Percentiles rank a stretch among this genome's conserved stretches.
Evolutionary conservation across 2,329 filamentous ascomycete genomes (phyloP).

Genomic region (Venturia carpophila): DNA sequence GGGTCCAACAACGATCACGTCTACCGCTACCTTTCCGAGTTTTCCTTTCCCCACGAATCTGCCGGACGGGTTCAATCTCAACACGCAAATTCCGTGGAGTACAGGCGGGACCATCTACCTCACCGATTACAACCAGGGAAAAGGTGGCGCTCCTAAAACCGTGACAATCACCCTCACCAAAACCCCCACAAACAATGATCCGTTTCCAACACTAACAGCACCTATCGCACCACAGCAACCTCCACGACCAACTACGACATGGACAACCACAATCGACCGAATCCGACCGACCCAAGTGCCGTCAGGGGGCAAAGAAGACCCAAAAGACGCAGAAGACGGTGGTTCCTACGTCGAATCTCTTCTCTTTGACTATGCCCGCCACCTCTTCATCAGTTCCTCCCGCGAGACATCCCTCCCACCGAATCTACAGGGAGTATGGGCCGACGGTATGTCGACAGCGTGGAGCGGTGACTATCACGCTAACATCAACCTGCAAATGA

Average conservation of each 20-base stretch:
- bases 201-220: neutral
- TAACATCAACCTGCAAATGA: conserved; percentile 57
- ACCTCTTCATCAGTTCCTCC: conserved; percentile 49
- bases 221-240: neutral
- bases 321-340: conserved; percentile 23
- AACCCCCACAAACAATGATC: neutral
- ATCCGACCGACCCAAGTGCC: neutral
- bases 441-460: conserved; percentile 36
- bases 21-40: neutral
- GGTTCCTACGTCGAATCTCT: conserved; percentile 48
- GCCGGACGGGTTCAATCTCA: neutral
- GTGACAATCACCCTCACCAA: conserved; percentile 13
- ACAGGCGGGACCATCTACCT: conserved; percentile 2
- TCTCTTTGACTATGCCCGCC: conserved; percentile 47
- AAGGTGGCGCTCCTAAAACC: neutral
- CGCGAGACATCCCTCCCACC: conserved; percentile 45
- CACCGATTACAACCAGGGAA: neutral
- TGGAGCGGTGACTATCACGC: conserved; percentile 52
- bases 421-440: conserved; percentile 52
- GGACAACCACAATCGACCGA: neutral
- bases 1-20: neutral
- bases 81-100: conserved; percentile 2
- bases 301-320: neutral
- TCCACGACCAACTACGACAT: neutral
- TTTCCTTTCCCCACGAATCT: conserved; percentile 14